Conservation (phyloP, 257 asterid genomes). For the Forsythia viridissima region DNA sequence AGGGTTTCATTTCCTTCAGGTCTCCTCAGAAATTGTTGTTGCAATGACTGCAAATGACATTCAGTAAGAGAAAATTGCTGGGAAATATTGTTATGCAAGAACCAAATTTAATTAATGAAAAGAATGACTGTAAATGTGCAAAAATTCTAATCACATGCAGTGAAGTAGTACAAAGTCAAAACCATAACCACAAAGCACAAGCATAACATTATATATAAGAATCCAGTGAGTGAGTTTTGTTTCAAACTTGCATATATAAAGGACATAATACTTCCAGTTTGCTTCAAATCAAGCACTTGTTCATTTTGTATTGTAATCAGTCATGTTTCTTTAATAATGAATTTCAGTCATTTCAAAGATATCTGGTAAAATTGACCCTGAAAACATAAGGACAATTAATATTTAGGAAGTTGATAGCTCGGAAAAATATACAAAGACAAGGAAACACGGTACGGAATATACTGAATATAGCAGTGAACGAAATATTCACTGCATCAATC, state of each 20-base stretch:
- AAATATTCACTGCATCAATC: background rate
- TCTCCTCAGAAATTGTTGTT: conserved; percentile 78
- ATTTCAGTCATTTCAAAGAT: background rate
- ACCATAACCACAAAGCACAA: background rate
- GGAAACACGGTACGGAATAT: background rate
- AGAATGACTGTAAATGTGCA: background rate
- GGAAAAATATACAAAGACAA: background rate
- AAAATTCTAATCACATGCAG: background rate
- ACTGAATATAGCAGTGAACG: background rate
- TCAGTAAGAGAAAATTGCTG: conserved; percentile 9
- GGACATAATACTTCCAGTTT: background rate
- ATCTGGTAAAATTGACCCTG: background rate
- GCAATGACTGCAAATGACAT: conserved; percentile 56
- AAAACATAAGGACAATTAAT: background rate
- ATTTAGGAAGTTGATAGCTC: background rate
- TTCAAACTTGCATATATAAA: background rate
- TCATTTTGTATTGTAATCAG: background rate
- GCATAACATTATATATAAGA: background rate
- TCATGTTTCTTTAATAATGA: background rate
- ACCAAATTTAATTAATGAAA: too few relatives aligned
- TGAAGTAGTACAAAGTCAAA: background rate
- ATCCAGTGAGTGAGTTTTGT: background rate
- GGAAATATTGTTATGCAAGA: background rate
- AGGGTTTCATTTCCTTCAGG: conserved; percentile 81
- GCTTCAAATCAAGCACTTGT: background rate